A percentile compares a stretch with the other conserved stretches of the same genome.
phyloP scores from a whole-genome alignment of 2,329 filamentous ascomycete species.

The Pyrenophora teres region DNA sequence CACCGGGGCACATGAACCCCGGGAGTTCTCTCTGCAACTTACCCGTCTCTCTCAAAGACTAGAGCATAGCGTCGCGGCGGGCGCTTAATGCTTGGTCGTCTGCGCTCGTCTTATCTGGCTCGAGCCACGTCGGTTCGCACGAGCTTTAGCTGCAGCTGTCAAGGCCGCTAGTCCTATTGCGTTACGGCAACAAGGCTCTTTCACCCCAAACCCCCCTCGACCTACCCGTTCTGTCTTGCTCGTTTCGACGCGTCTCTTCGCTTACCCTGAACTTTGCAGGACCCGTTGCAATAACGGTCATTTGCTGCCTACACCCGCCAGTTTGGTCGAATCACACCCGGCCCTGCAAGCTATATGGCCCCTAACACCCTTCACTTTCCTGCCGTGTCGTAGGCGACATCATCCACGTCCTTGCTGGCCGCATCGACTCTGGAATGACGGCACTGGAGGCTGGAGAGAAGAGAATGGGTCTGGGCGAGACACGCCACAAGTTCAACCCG shows the following conservation, averaged over 20 bases:
- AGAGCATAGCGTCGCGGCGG: slow-evolving; percentile 22
- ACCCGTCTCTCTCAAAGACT: slow-evolving; percentile 12
- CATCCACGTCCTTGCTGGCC: slow-evolving; percentile 3
- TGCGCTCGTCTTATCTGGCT: slow-evolving; percentile 23
- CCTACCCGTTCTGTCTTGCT: slow-evolving; percentile 13
- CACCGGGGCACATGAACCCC: slow-evolving; percentile 5
- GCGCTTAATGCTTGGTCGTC: slow-evolving; percentile 29
- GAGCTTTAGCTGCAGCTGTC: slow-evolving; percentile 5
- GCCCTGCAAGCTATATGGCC: slow-evolving; percentile 13
- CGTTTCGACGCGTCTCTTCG: slow-evolving; percentile 18
- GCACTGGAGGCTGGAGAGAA: not conserved
- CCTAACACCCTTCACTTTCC: slow-evolving; percentile 3
- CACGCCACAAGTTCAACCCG: not conserved
- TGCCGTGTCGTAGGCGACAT: slow-evolving; percentile 5
- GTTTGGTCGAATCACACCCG: slow-evolving; percentile 10
- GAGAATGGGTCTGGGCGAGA: not conserved
- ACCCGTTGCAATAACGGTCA: slow-evolving; percentile 11
- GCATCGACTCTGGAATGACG: not conserved
- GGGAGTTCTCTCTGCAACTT: slow-evolving; percentile 7
- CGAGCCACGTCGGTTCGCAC: slow-evolving; percentile 22
- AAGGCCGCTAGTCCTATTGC: slow-evolving; percentile 14
- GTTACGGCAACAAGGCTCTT: slow-evolving; percentile 14
- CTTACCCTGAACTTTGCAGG: slow-evolving; percentile 7
- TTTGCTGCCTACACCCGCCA: slow-evolving; percentile 21
- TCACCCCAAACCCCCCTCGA: slow-evolving; percentile 7